These are phyloP conservation scores for Phaseolus coccineus DNA, from an alignment of 331 rosid genomes.

Conservation along the genomic window DNA sequence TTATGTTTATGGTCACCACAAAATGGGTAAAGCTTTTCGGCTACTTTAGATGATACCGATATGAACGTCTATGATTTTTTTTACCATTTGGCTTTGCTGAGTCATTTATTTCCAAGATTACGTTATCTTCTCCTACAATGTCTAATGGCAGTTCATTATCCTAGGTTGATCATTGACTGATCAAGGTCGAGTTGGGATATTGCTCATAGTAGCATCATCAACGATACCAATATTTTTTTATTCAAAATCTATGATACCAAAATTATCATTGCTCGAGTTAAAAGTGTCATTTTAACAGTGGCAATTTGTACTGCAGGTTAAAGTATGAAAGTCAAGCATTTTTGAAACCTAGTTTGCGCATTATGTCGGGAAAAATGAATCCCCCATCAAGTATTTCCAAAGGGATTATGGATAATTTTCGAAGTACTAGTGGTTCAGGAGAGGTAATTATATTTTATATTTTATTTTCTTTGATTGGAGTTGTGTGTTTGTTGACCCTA, in stretches of 20 bases:
- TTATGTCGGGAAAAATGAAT: conserved; percentile 56
- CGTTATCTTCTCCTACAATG: not conserved
- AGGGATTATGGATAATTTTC: conserved; percentile 54
- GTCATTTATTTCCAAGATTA: conserved; percentile 11
- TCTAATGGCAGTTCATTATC: conserved; percentile 7
- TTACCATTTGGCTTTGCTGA: not conserved
- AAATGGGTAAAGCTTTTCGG: not conserved
- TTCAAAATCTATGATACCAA: conserved; percentile 19
- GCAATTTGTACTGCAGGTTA: conserved; percentile 56
- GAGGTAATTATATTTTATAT: conserved; percentile 54
- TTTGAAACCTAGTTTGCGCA: conserved; percentile 88
- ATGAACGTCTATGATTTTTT: not conserved
- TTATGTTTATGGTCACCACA: conserved; percentile 11
- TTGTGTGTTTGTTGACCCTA: conserved; percentile 16
- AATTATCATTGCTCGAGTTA: conserved; percentile 35
- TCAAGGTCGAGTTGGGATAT: conserved; percentile 3
- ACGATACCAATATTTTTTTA: not conserved
- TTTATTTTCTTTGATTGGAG: conserved; percentile 28
- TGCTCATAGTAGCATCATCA: conserved; percentile 26
- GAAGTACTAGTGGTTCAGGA: conserved; percentile 55
- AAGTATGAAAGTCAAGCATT: conserved; percentile 82
- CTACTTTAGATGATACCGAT: not conserved
- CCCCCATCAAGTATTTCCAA: conserved; percentile 49
- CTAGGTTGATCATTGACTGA: conserved; percentile 12
- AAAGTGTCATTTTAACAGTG: conserved; percentile 33